Base-by-base conservation (phyloP, 2,329 filamentous ascomycete genomes). In the Zalaria sp. region DNA sequence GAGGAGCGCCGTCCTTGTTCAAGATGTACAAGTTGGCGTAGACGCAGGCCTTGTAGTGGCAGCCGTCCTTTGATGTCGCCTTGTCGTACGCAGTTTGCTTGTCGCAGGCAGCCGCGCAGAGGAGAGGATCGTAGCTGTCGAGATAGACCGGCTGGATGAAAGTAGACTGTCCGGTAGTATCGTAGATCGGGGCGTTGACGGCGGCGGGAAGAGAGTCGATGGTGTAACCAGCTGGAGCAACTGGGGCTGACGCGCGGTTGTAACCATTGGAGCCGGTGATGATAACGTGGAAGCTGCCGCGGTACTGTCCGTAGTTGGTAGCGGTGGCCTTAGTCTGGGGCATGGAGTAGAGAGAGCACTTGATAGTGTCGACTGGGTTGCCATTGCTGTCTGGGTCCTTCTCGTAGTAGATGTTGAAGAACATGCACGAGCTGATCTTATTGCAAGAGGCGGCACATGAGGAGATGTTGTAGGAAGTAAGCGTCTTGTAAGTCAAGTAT, bases 251-350 rank as follows among this genome's bases (percentile, higher is more conserved):
- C 27, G 45, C 41, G 37, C 50, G 50, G 43, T 47, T 48, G 49
- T 50, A 54, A 5, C 62, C 65, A 42, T 68, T 66, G 34, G 59
- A 64, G n/a, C 59, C 65, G 25, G 63, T 56, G 36, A 67, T 62
- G 29, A 61, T 56, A 32, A 66, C 58, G 6, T 57, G 49, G 58
- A 67, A 57, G 18, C 49, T 36, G 27, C 44, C 48, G 6, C 58
- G 54, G 42, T 44, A 55, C 46, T 62, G 51, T 25, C 59, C 61
- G 3, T 32, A 37, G 47, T 63, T 64, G 27, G 41, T 57, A 4
- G 59, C 59, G 7, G 53, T 57, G 2, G 40, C 47, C 5, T 47
- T 43, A n/a, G 43, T 43, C 37, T 61, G 44, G 3, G 48, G 47
- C 4, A 52, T 51, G 9, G 60, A 59, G 51, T 57, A 63, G 25